Evolutionary conservation across 2,329 filamentous ascomycete species (phyloP).

Genomic region (Claviceps africana): DNA sequence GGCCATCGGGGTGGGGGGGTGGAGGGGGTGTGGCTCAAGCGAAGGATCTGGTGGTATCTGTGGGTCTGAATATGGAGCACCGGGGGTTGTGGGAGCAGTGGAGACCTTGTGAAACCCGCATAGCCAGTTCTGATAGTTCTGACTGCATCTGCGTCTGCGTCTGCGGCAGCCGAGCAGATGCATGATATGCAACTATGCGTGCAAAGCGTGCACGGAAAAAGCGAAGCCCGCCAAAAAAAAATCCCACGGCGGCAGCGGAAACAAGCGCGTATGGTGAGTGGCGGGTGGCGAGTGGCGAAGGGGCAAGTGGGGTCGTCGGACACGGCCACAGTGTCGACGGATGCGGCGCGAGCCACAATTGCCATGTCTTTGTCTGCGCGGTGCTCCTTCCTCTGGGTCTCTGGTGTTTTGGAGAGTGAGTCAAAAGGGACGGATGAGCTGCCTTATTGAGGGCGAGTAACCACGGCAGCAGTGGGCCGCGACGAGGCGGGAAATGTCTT

Average conservation of each 20-base stretch:
- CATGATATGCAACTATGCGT: neutral
- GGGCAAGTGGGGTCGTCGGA: neutral
- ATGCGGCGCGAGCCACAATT: neutral
- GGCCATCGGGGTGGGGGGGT: conserved; percentile 4
- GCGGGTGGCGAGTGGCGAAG: neutral
- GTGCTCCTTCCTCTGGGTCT: too few relatives aligned
- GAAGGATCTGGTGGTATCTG: neutral
- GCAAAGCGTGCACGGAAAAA: neutral
- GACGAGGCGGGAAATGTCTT: neutral
- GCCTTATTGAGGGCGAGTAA: neutral
- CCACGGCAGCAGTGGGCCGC: neutral
- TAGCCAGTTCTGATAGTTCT: too few relatives aligned
- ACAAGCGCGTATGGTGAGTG: conserved; percentile 6
- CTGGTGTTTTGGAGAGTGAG: neutral
- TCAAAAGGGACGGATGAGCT: neutral
- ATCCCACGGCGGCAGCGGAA: too few relatives aligned
- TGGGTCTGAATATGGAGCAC: neutral
- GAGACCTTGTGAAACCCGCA: too few relatives aligned
- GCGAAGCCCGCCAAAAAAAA: neutral
- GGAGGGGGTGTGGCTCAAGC: neutral
- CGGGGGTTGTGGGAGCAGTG: neutral
- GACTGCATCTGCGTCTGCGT: neutral
- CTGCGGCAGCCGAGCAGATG: neutral
- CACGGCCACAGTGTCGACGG: neutral
- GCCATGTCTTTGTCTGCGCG: too few relatives aligned